A percentile compares a stretch with the other conserved stretches of the same genome.
phyloP scores from a whole-genome alignment of 495 filamentous ascomycete species.

The Tuber borchii region DNA sequence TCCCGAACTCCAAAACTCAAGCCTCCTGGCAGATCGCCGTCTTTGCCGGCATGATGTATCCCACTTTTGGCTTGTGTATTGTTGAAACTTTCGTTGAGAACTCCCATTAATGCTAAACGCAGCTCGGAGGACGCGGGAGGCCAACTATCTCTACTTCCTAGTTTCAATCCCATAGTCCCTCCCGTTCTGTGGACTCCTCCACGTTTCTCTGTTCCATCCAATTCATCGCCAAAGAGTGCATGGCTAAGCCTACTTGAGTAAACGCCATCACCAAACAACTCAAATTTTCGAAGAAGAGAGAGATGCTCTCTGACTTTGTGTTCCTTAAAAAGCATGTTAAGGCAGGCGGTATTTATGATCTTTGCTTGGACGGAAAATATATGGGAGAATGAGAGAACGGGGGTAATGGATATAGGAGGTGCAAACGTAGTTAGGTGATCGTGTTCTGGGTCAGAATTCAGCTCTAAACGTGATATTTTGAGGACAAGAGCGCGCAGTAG shows the following conservation, averaged over 20 bases:
- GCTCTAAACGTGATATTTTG: slow-evolving; percentile 26
- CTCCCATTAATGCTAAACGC: slow-evolving; percentile 76
- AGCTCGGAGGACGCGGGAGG: slow-evolving; percentile 90
- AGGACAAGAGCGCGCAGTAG: slow-evolving; percentile 28
- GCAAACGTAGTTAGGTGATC: slow-evolving; percentile 48
- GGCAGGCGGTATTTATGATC: slow-evolving; percentile 67
- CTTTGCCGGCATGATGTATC: slow-evolving; percentile 26
- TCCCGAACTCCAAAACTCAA: slow-evolving; percentile 84
- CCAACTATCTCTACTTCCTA: slow-evolving; percentile 73
- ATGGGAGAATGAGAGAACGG: slow-evolving; percentile 68
- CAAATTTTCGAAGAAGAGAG: slow-evolving; percentile 67
- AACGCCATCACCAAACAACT: slow-evolving; percentile 74
- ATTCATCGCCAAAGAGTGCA: slow-evolving; percentile 80
- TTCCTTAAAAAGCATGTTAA: slow-evolving; percentile 70
- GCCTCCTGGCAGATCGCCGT: slow-evolving; percentile 62
- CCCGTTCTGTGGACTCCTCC: slow-evolving; percentile 61
- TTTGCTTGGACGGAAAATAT: slow-evolving; percentile 65
- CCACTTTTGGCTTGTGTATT: slow-evolving; percentile 24
- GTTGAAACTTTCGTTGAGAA: slow-evolving; percentile 69
- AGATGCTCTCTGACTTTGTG: slow-evolving; percentile 72
- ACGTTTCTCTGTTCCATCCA: slow-evolving; percentile 67
- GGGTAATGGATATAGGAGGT: slow-evolving; percentile 64
- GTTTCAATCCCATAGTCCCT: slow-evolving; percentile 69
- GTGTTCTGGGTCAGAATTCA: slow-evolving; percentile 17
- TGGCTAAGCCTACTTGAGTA: slow-evolving; percentile 72